Evolutionary conservation across 305 asterid species (phyloP).

Genomic region (Ilex paraguariensis): DNA sequence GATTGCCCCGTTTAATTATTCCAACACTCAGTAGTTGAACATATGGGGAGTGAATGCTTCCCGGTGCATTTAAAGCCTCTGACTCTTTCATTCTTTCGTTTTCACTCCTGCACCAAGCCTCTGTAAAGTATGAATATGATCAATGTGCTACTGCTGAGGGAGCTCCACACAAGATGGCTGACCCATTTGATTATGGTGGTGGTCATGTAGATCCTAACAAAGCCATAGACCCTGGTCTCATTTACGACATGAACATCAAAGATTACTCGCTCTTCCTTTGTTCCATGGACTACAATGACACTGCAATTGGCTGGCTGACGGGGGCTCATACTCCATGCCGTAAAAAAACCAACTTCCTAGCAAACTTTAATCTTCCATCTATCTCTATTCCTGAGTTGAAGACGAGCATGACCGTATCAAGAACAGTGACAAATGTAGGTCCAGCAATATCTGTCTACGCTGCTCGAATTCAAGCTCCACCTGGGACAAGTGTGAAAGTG

Average conservation of each 20-base stretch:
- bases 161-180: slow-evolving; percentile 34
- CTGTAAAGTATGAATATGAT: slow-evolving; percentile 20
- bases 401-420: slow-evolving; percentile 13
- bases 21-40: too few relatives aligned
- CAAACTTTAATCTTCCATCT: slow-evolving; percentile 25
- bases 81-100: not conserved
- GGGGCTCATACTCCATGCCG: not conserved
- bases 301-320: slow-evolving; percentile 19
- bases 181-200: slow-evolving; percentile 33
- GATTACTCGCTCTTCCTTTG: slow-evolving; percentile 23
- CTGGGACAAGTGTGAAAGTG: slow-evolving; percentile 21
- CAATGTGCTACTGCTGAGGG: slow-evolving; percentile 27
- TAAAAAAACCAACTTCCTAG: slow-evolving; percentile 8
- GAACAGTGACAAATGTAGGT: slow-evolving; percentile 28
- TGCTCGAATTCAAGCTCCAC: slow-evolving; percentile 17
- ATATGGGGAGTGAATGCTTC: too few relatives aligned
- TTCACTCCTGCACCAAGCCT: slow-evolving; percentile 10
- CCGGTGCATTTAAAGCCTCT: not conserved
- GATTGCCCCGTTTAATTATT: not conserved
- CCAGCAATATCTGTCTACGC: slow-evolving; percentile 17
- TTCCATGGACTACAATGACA: slow-evolving; percentile 23
- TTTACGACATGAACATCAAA: slow-evolving; percentile 11
- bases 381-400: slow-evolving; percentile 25
- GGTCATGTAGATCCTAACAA: slow-evolving; percentile 27
- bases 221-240: slow-evolving; percentile 30